These are phyloP conservation scores for Pharus latifolius DNA, from an alignment of 176 grass and related monocot genomes.

Conservation along the genomic window DNA sequence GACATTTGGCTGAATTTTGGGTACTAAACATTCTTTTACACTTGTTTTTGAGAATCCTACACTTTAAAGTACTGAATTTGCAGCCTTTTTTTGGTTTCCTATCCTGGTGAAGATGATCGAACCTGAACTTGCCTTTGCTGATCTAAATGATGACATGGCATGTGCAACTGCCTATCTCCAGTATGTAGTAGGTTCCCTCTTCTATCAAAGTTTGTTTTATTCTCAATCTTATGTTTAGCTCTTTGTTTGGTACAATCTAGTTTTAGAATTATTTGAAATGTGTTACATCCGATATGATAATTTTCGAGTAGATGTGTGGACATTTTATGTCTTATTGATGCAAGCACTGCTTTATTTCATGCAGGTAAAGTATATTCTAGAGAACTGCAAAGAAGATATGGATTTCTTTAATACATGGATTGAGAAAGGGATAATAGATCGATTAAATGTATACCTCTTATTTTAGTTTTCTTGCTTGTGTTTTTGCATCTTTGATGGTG, in stretches of 20 bases:
- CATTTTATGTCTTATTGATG: not conserved
- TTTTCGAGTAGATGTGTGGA: not conserved
- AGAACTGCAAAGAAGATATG: conserved; percentile 97
- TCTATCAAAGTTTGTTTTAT: conserved; percentile 23
- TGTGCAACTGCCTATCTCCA: conserved; percentile 99
- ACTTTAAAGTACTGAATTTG: conserved; percentile 23
- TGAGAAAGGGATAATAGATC: conserved; percentile 90
- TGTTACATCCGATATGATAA: not conserved
- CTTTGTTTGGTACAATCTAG: not conserved
- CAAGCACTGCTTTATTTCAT: conserved; percentile 18
- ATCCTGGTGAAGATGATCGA: conserved; percentile 86
- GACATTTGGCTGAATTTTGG: conserved; percentile 99
- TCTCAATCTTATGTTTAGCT: not conserved
- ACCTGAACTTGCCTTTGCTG: conserved; percentile 96
- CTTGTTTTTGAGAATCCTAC: not conserved
- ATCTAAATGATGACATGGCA: conserved; percentile 99
- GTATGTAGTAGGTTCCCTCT: conserved; percentile 95
- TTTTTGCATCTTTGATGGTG: conserved; percentile 6
- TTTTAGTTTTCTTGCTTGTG: conserved; percentile 3
- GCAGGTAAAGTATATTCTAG: conserved; percentile 89
- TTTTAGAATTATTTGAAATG: not conserved
- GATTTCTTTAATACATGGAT: conserved; percentile 96
- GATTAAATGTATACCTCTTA: conserved; percentile 63
- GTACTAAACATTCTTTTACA: conserved; percentile 42
- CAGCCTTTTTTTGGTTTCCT: conserved; percentile 12